These are phyloP conservation scores for Sutorius australiensis DNA, from an alignment of 768 basidiomycete genomes.

Conservation along the genomic window DNA sequence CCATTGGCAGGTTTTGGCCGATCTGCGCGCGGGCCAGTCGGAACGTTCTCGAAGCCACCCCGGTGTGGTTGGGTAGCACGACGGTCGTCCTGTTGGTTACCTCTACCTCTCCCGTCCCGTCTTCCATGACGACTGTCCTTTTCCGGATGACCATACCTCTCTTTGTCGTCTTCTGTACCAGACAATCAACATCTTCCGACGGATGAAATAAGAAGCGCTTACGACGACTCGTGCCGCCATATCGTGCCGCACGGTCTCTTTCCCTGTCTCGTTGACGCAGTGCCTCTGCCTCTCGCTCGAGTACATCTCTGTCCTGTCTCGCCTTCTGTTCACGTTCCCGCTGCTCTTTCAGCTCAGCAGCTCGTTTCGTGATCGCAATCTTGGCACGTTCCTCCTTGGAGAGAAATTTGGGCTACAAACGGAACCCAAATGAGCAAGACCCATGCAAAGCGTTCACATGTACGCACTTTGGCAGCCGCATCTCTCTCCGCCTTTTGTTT, in stretches of 20 bases:
- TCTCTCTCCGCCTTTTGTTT: slow-evolving; percentile 89
- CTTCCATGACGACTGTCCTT: slow-evolving; percentile 42
- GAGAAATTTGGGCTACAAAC: slow-evolving; percentile 82
- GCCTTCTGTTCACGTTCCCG: slow-evolving; percentile 61
- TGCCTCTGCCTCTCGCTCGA: slow-evolving; percentile 76
- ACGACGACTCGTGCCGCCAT: slow-evolving; percentile 39
- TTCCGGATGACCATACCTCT: slow-evolving; percentile 48
- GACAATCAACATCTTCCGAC: slow-evolving; percentile 6
- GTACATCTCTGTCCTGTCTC: slow-evolving; percentile 56
- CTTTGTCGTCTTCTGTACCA: slow-evolving; percentile 44
- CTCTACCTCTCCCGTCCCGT: slow-evolving; percentile 40
- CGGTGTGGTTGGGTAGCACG: slow-evolving; percentile 36
- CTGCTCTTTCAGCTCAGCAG: slow-evolving; percentile 75
- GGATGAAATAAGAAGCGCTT: slow-evolving; percentile 6
- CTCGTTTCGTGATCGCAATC: slow-evolving; percentile 83
- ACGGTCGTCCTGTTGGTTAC: slow-evolving; percentile 35
- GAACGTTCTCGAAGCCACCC: slow-evolving; percentile 62
- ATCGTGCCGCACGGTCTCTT: slow-evolving; percentile 31
- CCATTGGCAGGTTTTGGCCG: slow-evolving; percentile 42
- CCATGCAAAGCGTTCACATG: not conserved
- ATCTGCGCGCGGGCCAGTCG: slow-evolving; percentile 82
- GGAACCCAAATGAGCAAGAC: not conserved
- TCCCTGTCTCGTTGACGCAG: slow-evolving; percentile 51
- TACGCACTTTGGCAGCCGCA: slow-evolving; percentile 78
- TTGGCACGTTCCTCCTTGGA: slow-evolving; percentile 88